Percentiles rank a stretch among this genome's conserved stretches.
Conservation (phyloP, 768 basidiomycete species). For the Tulasnella calospora region DNA sequence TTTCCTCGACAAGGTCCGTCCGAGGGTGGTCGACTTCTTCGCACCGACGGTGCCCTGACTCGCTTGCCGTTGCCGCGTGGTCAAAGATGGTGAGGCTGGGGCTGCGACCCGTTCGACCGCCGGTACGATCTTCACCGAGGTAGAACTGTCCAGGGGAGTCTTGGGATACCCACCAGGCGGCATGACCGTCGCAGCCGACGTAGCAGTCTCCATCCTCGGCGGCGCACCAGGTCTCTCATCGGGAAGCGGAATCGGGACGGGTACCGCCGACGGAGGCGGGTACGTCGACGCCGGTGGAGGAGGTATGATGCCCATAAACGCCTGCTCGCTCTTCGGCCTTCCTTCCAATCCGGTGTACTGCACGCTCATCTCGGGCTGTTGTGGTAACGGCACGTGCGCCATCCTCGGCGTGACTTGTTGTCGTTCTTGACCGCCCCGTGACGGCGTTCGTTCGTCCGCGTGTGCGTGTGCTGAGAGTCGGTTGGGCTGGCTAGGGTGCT, state of each 20-base stretch:
- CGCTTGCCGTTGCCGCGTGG: too few relatives aligned
- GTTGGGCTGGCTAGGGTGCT: background rate
- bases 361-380: too few relatives aligned
- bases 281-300: too few relatives aligned
- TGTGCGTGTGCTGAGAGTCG: background rate
- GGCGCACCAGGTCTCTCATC: too few relatives aligned
- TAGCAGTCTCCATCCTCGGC: background rate
- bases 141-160: background rate
- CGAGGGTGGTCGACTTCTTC: background rate
- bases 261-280: too few relatives aligned
- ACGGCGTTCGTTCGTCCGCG: background rate
- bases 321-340: too few relatives aligned
- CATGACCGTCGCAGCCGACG: constrained; percentile 6
- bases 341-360: too few relatives aligned
- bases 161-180: background rate
- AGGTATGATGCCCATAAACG: too few relatives aligned
- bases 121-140: background rate
- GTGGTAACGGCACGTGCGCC: too few relatives aligned
- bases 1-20: background rate
- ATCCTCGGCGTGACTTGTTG: too few relatives aligned
- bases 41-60: background rate
- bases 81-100: background rate
- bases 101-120: background rate
- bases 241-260: too few relatives aligned
- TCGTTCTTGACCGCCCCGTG: background rate